These are phyloP conservation scores for Funneliformis geosporum DNA, from an alignment of 192 early-diverging fungal species.

Conservation along the genomic window DNA sequence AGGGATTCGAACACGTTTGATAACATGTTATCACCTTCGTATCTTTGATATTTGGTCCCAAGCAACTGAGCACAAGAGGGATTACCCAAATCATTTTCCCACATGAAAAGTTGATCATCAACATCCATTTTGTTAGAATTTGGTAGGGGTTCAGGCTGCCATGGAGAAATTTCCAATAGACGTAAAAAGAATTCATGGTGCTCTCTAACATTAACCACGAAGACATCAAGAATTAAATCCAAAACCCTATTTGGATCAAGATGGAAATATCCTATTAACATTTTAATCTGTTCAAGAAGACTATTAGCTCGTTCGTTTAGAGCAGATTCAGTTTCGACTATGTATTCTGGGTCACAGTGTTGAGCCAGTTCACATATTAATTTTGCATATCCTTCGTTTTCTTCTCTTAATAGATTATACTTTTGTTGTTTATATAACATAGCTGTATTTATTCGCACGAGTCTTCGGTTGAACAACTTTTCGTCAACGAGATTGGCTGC, in stretches of 20 bases:
- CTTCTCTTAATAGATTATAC: slow-evolving; percentile 81
- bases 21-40: not conserved
- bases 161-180: slow-evolving; percentile 58
- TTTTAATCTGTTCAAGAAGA: slow-evolving; percentile 22
- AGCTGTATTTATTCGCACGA: slow-evolving; percentile 42
- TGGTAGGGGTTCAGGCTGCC: slow-evolving; percentile 43
- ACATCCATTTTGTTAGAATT: slow-evolving; percentile 37
- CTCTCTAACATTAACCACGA: slow-evolving; percentile 65
- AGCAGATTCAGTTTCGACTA: slow-evolving; percentile 25
- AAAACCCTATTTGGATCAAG: slow-evolving; percentile 85
- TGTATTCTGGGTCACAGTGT: slow-evolving; percentile 12
- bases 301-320: not conserved
- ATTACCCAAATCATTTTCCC: slow-evolving; percentile 49
- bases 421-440: slow-evolving; percentile 74
- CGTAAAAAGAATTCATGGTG: slow-evolving; percentile 73
- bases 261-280: slow-evolving; percentile 64
- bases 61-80: slow-evolving; percentile 48
- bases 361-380: slow-evolving; percentile 61
- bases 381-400: slow-evolving; percentile 79
- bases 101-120: not conserved
- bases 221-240: slow-evolving; percentile 75
- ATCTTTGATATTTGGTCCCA: slow-evolving; percentile 5
- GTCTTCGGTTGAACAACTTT: slow-evolving; percentile 32
- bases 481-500: slow-evolving; percentile 34
- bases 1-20: not conserved